These are phyloP conservation scores for Podospora didyma DNA, from an alignment of 495 filamentous ascomycete species.

Conservation along the genomic window DNA sequence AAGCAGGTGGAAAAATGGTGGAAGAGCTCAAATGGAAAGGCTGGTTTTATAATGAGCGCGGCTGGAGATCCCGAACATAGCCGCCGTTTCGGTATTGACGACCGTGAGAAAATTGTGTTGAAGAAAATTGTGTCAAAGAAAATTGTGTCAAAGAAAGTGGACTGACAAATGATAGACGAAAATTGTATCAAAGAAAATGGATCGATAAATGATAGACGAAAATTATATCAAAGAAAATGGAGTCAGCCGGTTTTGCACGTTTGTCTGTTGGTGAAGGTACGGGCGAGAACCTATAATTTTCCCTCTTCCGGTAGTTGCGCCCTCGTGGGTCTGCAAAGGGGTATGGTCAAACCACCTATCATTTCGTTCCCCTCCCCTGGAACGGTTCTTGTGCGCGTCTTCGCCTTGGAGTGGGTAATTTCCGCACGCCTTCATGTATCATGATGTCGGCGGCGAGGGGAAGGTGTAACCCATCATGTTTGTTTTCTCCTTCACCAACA, in stretches of 20 bases:
- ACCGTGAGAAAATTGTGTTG: neutral
- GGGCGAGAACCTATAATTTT: neutral
- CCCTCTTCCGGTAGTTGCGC: neutral
- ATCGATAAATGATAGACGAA: neutral
- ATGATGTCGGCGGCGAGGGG: too few species aligned
- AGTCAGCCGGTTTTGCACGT: neutral
- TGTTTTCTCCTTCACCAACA: too few species aligned
- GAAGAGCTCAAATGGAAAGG: neutral
- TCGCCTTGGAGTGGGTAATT: too few species aligned
- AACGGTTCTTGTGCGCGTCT: too few species aligned
- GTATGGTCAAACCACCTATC: slow-evolving; percentile 17
- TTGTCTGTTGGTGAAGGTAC: neutral
- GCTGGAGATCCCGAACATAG: neutral
- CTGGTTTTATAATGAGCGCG: neutral
- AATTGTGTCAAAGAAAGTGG: neutral
- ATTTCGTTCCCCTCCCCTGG: too few species aligned
- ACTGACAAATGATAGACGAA: neutral
- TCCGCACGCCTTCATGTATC: too few species aligned
- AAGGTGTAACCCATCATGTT: too few species aligned
- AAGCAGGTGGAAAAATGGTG: slow-evolving; percentile 1
- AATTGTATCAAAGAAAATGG: neutral
- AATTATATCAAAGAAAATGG: neutral
- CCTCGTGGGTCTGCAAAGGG: neutral
- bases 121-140: too few species aligned
- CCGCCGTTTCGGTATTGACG: neutral